Base-by-base conservation (phyloP, 305 asterid species). In the Coffea humblotiana region DNA sequence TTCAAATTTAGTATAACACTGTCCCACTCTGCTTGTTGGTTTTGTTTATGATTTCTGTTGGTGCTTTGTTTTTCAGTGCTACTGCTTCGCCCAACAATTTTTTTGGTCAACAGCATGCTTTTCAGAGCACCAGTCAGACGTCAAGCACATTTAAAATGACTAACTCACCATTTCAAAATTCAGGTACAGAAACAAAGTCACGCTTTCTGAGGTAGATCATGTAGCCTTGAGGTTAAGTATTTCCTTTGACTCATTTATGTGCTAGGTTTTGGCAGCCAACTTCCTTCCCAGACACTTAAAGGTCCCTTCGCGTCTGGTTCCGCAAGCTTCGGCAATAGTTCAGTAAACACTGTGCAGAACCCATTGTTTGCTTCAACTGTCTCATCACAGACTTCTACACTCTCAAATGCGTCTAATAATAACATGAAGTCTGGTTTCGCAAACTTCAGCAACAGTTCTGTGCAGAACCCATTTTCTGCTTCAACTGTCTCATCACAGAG, bases 211-310 rank as follows among this genome's bases (percentile, higher is more conserved):
- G 64, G 8, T 6, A 8, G 54, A 3, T 19, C 49, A 54, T 48
- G 47, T 56, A 51, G 54, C 76, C 52, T 65, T 71, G 73, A 67
- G 75, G 56, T 23, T 58, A 16, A 75, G 71, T 76, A 76, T 76
- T 72, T 49, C 29, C 58, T 76, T 71, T 77, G 73, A 82, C 79
- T 78, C 18, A 68, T 61, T 79, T 52, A 65, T 74, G 45, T 83
- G 45, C 49, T 78, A 93, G 98, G 95, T 56, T 84, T 84, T 80
- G 88, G 82, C 80, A 82, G 79, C 77, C 91, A 89, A 83, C 27
- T 70, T 43, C 61, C 94, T 71, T 82, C 80, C 35, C 91, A 84
- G 81, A 72, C 90, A 66, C 81, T 56, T 81, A 90, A 83, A 83
- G 87, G 81, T 74, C 66, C 91, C 74, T 88, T 88, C 81, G 18